Conservation (phyloP, 2,329 filamentous ascomycete genomes). For the Arthrobotrys sphaeroides region DNA sequence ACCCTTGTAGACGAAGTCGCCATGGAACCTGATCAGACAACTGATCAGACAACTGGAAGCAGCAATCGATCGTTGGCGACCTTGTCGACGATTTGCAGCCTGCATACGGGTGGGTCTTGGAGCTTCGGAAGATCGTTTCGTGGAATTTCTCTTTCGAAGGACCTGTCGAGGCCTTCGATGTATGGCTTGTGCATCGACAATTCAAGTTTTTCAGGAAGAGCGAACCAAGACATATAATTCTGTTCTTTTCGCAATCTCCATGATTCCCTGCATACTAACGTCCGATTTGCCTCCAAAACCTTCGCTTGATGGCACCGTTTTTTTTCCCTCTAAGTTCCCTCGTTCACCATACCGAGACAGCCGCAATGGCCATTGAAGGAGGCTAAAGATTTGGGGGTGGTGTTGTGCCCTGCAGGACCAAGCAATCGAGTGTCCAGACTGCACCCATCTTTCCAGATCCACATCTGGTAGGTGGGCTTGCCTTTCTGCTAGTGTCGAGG, state of each 20-base stretch:
- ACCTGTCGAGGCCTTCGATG: background rate
- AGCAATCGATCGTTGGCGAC: slow-evolving; percentile 43
- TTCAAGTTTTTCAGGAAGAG: background rate
- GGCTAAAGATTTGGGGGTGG: background rate
- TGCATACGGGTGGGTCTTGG: slow-evolving; percentile 35
- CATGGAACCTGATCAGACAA: slow-evolving; percentile 35
- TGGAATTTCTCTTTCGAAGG: background rate
- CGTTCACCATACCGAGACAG: slow-evolving; percentile 15
- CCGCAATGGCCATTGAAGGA: slow-evolving; percentile 4
- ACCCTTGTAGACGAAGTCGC: slow-evolving; percentile 46
- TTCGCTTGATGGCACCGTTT: slow-evolving; percentile 16
- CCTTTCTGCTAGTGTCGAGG: slow-evolving; percentile 20
- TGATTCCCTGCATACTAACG: slow-evolving; percentile 30
- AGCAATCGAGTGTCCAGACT: slow-evolving; percentile 32
- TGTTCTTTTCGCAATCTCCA: background rate
- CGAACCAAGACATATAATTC: background rate
- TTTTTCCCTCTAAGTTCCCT: background rate
- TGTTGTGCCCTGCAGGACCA: slow-evolving; percentile 51
- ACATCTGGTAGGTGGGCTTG: slow-evolving; percentile 51
- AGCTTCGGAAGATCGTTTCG: slow-evolving; percentile 50
- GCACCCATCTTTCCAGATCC: slow-evolving; percentile 22
- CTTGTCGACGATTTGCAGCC: slow-evolving; percentile 49
- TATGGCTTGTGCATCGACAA: background rate
- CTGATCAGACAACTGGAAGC: slow-evolving; percentile 48
- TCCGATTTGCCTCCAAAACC: slow-evolving; percentile 23